phyloP scores from a whole-genome alignment of 176 grass and related monocot genomes.

The Triticum aestivum region IWGSC_CS_RefSeq_v2.1 NC_057803.1:631134214-631134713 shows the following conservation, averaged over 20 bases:
- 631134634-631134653: conserved; percentile 20
- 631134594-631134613: not conserved
- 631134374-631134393: not conserved
- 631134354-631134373: not conserved
- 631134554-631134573: conserved; percentile 19
- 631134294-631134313: not conserved
- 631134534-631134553: conserved; percentile 8
- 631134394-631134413: not conserved
- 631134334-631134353: not conserved
- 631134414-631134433: not conserved
- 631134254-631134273: not conserved
- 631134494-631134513: conserved; percentile 2
- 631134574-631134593: conserved; percentile 1
- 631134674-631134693: conserved; percentile 38
- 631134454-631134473: conserved; percentile 1
- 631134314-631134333: not conserved
- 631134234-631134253: not conserved
- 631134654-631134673: conserved; percentile 12
- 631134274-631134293: not conserved
- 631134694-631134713: conserved; percentile 24
- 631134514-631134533: not conserved
- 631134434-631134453: not conserved
- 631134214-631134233: not conserved
- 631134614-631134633: conserved; percentile 8
- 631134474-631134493: not conserved